These are phyloP conservation scores for Solanum hybrid DNA, from an alignment of 305 asterid genomes.

Conservation along the genomic window DNA sequence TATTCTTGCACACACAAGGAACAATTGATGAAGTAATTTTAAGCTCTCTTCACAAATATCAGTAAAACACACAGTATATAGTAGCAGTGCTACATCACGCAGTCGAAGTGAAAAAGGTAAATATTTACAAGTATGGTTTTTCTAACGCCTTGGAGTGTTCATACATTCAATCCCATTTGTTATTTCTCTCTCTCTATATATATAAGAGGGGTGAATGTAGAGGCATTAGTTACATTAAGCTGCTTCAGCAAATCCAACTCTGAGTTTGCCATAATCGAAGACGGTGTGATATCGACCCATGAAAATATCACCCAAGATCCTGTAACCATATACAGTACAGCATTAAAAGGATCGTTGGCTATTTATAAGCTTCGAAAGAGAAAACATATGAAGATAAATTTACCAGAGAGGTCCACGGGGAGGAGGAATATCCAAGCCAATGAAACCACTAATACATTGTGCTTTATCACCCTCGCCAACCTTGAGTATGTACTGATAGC, in stretches of 20 bases:
- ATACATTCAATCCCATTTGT: background rate
- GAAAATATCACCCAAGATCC: conserved; percentile 92
- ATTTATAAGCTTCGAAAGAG: background rate
- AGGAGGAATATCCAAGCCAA: conserved; percentile 70
- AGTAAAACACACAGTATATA: background rate
- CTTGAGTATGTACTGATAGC: conserved; percentile 63
- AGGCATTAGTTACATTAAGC: conserved; percentile 26
- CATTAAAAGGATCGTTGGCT: background rate
- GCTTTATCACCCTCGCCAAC: conserved; percentile 56
- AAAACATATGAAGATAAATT: background rate
- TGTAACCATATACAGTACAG: conserved; percentile 8
- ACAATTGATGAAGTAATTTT: background rate
- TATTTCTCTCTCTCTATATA: background rate
- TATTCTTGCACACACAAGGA: background rate
- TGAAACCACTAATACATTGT: conserved; percentile 87
- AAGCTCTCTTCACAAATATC: background rate
- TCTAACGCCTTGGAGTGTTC: background rate
- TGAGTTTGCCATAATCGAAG: conserved; percentile 55
- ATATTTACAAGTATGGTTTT: background rate
- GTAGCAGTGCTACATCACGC: background rate
- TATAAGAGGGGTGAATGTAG: background rate
- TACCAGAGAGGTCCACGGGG: conserved; percentile 96
- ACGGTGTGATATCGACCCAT: conserved; percentile 97
- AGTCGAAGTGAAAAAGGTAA: background rate
- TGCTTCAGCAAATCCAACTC: conserved; percentile 94